These are phyloP conservation scores for Mucor velutinosus DNA, from an alignment of 371 early-diverging fungal genomes.

Conservation along the genomic window DNA sequence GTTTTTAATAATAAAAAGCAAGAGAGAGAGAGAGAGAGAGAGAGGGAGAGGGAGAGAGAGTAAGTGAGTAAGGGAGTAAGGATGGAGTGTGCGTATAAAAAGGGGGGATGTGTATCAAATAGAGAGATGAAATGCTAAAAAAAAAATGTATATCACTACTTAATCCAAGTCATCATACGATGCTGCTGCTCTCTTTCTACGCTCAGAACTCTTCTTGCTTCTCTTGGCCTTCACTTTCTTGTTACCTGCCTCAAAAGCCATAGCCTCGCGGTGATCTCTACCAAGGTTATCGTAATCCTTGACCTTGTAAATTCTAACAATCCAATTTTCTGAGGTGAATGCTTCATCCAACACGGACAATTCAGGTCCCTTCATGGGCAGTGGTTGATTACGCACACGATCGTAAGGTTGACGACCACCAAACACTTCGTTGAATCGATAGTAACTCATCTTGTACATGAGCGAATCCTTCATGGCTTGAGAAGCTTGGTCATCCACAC, in stretches of 20 bases:
- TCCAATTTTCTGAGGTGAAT: constrained; percentile 89
- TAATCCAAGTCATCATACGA: constrained; percentile 32
- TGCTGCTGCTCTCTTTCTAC: constrained; percentile 44
- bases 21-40: background rate
- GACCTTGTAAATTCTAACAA: constrained; percentile 97
- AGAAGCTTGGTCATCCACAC: constrained; percentile 90
- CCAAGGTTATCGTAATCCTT: constrained; percentile 93
- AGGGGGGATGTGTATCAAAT: background rate
- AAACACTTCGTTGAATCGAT: constrained; percentile 89
- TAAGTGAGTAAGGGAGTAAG: background rate
- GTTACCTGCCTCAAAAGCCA: constrained; percentile 62
- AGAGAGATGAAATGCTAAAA: background rate
- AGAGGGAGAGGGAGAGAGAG: background rate
- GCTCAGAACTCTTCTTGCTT: constrained; percentile 46
- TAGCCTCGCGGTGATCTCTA: constrained; percentile 72
- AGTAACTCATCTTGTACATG: constrained; percentile 98
- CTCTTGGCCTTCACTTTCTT: constrained; percentile 41
- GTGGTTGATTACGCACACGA: constrained; percentile 82
- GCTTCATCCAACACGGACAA: constrained; percentile 91
- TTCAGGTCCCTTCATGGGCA: constrained; percentile 79
- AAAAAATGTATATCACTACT: background rate
- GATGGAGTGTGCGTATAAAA: background rate
- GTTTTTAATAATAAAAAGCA: too few relatives aligned
- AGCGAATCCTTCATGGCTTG: constrained; percentile 88
- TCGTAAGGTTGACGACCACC: constrained; percentile 79